Evolutionary conservation across 1,139 yeast species (phyloP).

Genomic region (Suhomyces bokatorum): DNA sequence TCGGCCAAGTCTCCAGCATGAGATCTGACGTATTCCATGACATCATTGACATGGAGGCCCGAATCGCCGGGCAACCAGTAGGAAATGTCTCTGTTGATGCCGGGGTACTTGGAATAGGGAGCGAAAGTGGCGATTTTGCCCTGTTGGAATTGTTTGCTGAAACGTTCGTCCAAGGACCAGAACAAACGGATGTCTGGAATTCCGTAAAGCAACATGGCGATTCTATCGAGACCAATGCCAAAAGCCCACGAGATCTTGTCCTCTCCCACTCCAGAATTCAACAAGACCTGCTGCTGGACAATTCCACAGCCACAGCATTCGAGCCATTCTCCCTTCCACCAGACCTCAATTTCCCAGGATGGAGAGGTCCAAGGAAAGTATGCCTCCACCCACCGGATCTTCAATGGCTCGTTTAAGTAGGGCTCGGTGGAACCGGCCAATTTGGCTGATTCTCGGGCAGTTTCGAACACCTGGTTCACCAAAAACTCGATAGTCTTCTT

Average conservation of each 20-base stretch:
- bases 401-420: constrained; percentile 71
- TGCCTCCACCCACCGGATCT: constrained; percentile 93
- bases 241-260: constrained; percentile 92
- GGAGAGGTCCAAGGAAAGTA: constrained; percentile 99
- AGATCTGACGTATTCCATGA: constrained; percentile 88
- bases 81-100: constrained; percentile 82
- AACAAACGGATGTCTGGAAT: constrained; percentile 92
- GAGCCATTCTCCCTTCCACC: constrained; percentile 99
- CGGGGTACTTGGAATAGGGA: constrained; percentile 91
- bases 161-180: constrained; percentile 86
- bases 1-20: constrained; percentile 89
- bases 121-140: constrained; percentile 71
- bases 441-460: constrained; percentile 67
- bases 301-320: constrained; percentile 98
- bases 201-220: constrained; percentile 93
- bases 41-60: constrained; percentile 76
- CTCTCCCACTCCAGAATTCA: constrained; percentile 66
- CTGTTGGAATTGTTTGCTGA: constrained; percentile 65
- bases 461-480: constrained; percentile 80
- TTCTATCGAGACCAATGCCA: constrained; percentile 92
- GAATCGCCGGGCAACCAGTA: constrained; percentile 72
- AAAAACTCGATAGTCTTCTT: constrained; percentile 82
- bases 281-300: constrained; percentile 74
- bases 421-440: constrained; percentile 63
- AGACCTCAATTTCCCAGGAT: constrained; percentile 96